Base-by-base conservation (phyloP, 1,284 basidiomycete species). In the Tilletia caries region DNA sequence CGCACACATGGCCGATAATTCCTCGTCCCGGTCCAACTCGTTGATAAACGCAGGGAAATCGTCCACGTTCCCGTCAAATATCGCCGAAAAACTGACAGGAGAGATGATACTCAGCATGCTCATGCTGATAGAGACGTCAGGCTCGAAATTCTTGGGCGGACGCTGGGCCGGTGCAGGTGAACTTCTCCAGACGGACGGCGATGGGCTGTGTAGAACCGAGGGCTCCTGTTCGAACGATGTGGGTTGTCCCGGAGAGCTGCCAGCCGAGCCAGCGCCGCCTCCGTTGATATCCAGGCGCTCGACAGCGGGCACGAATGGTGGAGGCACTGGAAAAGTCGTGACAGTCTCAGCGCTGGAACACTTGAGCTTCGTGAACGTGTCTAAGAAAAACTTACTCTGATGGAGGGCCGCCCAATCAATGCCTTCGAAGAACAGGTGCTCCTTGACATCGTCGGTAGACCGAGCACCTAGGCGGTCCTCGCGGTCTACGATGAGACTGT, bases 31-130 rank as follows among this genome's bases (percentile, higher is more conserved):
- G 65, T 78, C 75, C 29, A 71, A 69, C 13, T 78, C 76, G 60
- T 82, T 79, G 13, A 67, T 65, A 54, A 77, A 80, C 0, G 71
- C 75, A 0, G 80, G 80, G 68, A 82, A 82, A 46, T 80, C 75
- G 65, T 79, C 73, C 6, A 76, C 67, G 27, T 78, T 65, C 32
- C 79, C 79, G 13, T 69, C 52, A 64, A 72, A 82, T 37, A 82
- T 71, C 1, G 73, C 73, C 0, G 80, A 81, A 67, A 82, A 81
- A 62, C 75, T 76, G 60, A 67, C 34, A 4, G 68, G 65, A 15
- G 66, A 48, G 23, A 44, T 29, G 20, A 52, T 33, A 25, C 27
- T 48, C 27, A 34, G 46, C 44, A 33, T 48, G 41, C 64, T 23
- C 44, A 33, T 48, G 37, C 37, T 50, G 48, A 50, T 13, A 20